Evolutionary conservation across 768 basidiomycete genomes (phyloP), one percentile per base, ranked within the genome.

Genomic region (Imleria badia): DNA sequence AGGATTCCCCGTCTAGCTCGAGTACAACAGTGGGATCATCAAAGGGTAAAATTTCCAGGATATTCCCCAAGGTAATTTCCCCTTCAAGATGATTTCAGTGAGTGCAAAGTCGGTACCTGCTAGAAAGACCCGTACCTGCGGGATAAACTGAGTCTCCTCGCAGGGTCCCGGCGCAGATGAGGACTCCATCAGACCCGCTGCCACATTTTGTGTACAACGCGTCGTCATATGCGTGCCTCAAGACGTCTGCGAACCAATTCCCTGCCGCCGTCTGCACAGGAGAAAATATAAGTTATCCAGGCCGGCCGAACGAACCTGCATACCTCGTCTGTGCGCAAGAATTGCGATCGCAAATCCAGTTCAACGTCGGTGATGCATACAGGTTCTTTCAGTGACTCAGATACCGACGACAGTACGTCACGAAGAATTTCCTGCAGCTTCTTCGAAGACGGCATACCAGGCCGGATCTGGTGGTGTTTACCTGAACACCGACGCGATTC

Each of bases 41-140:
- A 55, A 94, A 96, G 0, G 94, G 94, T 29, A 96, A 71, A 19
- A 95, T 93, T 66, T 94, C 94, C 36, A 94, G 65, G 51, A 95
- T 87, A 66, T 97, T 87, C 0, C 94, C 92, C 1, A 97, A 76
- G 5, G 86, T 94, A 48, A 97, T 74, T 30, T 79, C 67, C 0
- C 94, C 67, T 89, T 88, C 44, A 13, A 45, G 2, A 23, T 46
- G 9, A 34, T 39, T 22, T 62, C 14, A 56, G 57, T 49, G 38
- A 12, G 33, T 3, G 12, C 7, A 45, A 39, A 20, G 13, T 42
- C 4, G 19, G 20, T 19, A 31, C 35, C 17, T 22, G 29, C 10
- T 19, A 45, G 22, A 36, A 49, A 33, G 22, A 26, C 12, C 36
- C 69, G 42, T 61, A 87, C 91, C 93, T 58, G 92, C 85, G 1